Percentiles rank a stretch among this genome's conserved stretches.
phyloP scores from a whole-genome alignment of 768 basidiomycete genomes.

The Tulasnella sp. region DNA sequence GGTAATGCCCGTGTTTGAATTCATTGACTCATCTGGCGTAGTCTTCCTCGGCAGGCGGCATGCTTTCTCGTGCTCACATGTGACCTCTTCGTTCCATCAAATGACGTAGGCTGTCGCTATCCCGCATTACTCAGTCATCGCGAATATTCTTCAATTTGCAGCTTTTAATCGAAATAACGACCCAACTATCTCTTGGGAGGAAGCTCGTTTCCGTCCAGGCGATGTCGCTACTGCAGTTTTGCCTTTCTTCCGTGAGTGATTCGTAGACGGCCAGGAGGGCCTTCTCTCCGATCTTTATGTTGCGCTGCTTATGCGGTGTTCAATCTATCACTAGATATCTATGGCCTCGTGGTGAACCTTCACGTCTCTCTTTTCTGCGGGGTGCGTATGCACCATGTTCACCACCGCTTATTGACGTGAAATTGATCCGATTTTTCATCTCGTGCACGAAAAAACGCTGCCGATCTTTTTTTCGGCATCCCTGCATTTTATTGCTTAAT shows the following conservation, averaged over 20 bases:
- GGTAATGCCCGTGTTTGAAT: slow-evolving; percentile 9
- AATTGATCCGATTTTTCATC: not conserved
- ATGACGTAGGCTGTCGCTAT: slow-evolving; percentile 48
- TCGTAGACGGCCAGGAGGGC: not conserved
- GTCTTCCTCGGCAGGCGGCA: not conserved
- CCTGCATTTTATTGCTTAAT: not conserved
- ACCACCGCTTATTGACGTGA: not conserved
- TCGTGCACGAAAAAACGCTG: not conserved
- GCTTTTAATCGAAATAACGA: slow-evolving; percentile 46
- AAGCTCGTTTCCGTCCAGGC: slow-evolving; percentile 48
- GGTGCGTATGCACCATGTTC: slow-evolving; percentile 16
- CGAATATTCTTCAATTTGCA: slow-evolving; percentile 55
- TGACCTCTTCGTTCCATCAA: slow-evolving; percentile 25
- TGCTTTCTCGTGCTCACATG: not conserved
- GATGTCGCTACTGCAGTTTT: slow-evolving; percentile 39
- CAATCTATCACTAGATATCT: slow-evolving; percentile 21
- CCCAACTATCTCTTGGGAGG: slow-evolving; percentile 26
- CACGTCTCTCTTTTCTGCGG: slow-evolving; percentile 26
- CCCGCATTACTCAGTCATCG: slow-evolving; percentile 50
- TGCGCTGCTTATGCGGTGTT: not conserved
- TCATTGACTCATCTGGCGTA: not conserved
- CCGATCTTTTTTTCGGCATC: not conserved
- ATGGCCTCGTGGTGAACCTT: slow-evolving; percentile 25
- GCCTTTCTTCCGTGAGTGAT: slow-evolving; percentile 16
- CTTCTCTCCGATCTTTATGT: not conserved